Percentiles rank a stretch among this genome's conserved stretches.
Evolutionary conservation across 2,329 filamentous ascomycete species (phyloP).

Genomic region (Chrysoporthe puriensis): DNA sequence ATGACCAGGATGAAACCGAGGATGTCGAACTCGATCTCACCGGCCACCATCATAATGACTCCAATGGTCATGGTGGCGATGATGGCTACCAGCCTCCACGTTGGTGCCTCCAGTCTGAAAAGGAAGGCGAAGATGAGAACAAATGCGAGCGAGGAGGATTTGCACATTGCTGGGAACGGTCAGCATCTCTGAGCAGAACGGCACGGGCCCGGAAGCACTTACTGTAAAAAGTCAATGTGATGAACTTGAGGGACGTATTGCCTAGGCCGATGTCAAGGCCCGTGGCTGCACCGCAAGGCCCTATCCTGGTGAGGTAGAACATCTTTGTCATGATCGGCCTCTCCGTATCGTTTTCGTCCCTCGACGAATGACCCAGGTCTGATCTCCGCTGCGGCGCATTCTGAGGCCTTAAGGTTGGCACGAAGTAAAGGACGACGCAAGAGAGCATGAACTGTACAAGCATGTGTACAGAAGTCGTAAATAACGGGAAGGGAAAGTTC

Average conservation of each 20-base stretch:
- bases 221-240: conserved; percentile 96
- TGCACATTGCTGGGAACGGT: conserved; percentile 78
- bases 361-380: conserved; percentile 51
- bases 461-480: conserved; percentile 96
- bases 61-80: conserved; percentile 91
- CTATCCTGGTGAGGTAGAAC: conserved; percentile 91
- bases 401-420: conserved; percentile 80
- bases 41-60: conserved; percentile 97
- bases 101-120: conserved; percentile 87
- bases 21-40: conserved; percentile 86
- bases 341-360: conserved; percentile 50
- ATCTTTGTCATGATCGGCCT: conserved; percentile 77
- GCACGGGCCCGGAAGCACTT: conserved; percentile 36
- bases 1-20: conserved; percentile 92
- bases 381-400: conserved; percentile 45
- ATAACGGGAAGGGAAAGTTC: conserved; percentile 92
- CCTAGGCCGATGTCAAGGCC: conserved; percentile 94
- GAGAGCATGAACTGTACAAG: conserved; percentile 87
- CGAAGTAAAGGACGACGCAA: conserved; percentile 74
- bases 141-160: conserved; percentile 93
- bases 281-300: conserved; percentile 89
- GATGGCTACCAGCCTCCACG: conserved; percentile 81
- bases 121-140: conserved; percentile 94
- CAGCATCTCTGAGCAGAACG: conserved; percentile 31
- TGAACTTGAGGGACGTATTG: conserved; percentile 94